These are phyloP conservation scores for Fonsecaea nubica DNA, from an alignment of 2,329 filamentous ascomycete genomes.

Conservation along the genomic window DNA sequence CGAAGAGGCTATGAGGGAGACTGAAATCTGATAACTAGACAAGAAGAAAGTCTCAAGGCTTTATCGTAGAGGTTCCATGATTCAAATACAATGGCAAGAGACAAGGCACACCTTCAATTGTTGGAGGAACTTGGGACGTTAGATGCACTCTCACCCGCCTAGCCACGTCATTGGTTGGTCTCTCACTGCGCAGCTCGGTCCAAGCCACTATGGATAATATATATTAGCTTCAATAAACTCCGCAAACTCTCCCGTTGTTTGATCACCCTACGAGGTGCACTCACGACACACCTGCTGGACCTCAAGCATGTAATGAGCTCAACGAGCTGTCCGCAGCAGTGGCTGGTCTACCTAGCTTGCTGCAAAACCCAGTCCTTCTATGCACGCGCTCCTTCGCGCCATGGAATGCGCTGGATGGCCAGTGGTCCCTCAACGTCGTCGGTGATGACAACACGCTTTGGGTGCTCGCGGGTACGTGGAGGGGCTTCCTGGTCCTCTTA, in stretches of 20 bases:
- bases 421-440: background rate
- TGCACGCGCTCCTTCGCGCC: background rate
- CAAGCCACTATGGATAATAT: background rate
- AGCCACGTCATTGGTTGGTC: constrained; percentile 31
- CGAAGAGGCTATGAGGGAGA: background rate
- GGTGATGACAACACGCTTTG: background rate
- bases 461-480: background rate
- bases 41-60: background rate
- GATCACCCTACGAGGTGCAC: background rate
- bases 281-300: background rate
- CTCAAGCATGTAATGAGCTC: background rate
- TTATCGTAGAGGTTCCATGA: background rate
- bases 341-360: background rate
- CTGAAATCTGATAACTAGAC: background rate
- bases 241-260: background rate
- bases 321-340: background rate
- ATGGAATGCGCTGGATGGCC: background rate
- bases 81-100: constrained; percentile 2
- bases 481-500: background rate
- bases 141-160: constrained; percentile 14
- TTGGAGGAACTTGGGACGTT: background rate
- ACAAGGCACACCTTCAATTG: constrained; percentile 18
- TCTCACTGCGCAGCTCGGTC: background rate
- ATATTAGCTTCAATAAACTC: background rate
- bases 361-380: background rate